These are phyloP conservation scores for Kewa caespitosa DNA, from an alignment of 179 eudicot genomes.

Conservation along the genomic window DNA sequence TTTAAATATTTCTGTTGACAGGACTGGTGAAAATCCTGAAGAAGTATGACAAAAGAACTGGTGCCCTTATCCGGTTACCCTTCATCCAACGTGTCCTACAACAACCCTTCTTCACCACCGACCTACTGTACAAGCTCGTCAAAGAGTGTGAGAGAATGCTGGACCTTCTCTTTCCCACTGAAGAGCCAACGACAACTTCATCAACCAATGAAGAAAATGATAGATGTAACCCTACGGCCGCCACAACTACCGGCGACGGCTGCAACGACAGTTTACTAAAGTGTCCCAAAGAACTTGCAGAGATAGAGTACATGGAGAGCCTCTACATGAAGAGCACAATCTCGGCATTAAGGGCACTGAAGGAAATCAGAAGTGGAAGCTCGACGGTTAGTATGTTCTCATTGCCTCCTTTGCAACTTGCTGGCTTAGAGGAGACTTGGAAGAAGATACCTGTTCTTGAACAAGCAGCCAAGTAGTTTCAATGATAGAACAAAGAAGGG, in stretches of 20 bases:
- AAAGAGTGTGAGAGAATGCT: slow-evolving; percentile 79
- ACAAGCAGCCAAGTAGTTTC: slow-evolving; percentile 40
- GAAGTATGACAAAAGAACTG: slow-evolving; percentile 81
- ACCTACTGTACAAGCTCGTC: slow-evolving; percentile 66
- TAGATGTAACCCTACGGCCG: slow-evolving; percentile 23
- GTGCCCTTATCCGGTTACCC: slow-evolving; percentile 70
- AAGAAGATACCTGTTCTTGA: slow-evolving; percentile 51
- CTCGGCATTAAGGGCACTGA: slow-evolving; percentile 51
- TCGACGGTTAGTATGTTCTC: slow-evolving; percentile 67
- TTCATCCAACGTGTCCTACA: slow-evolving; percentile 74
- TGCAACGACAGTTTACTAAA: slow-evolving; percentile 23
- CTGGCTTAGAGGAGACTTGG: slow-evolving; percentile 51
- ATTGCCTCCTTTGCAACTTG: slow-evolving; percentile 54
- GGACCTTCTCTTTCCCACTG: slow-evolving; percentile 50
- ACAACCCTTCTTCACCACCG: slow-evolving; percentile 76
- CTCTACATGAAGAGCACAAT: slow-evolving; percentile 59
- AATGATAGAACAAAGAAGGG: slow-evolving; percentile 1
- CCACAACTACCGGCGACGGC: slow-evolving; percentile 13
- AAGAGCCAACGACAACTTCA: slow-evolving; percentile 33
- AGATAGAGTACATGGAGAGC: slow-evolving; percentile 57
- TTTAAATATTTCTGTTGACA: too few relatives aligned
- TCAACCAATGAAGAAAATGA: slow-evolving; percentile 26
- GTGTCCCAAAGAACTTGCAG: slow-evolving; percentile 59
- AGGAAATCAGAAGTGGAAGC: slow-evolving; percentile 62
- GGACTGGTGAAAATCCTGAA: slow-evolving; percentile 80